A percentile compares a stretch with the other conserved stretches of the same genome.
Conservation (phyloP, 2,329 filamentous ascomycete genomes). For the Neophaeococcomyces aloes region DNA sequence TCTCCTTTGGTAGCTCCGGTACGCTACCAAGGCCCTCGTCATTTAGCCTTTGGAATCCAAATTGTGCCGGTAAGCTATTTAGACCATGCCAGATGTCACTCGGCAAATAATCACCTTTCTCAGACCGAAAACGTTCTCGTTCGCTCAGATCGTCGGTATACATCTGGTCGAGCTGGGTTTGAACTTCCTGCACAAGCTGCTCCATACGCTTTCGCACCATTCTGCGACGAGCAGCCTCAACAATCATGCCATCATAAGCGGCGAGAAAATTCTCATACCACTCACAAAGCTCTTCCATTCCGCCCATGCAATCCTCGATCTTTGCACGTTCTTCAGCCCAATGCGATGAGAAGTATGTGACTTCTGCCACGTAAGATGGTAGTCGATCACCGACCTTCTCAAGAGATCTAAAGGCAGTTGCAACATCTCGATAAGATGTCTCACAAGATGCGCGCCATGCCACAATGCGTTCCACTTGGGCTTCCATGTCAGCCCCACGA, state of each 20-base stretch:
- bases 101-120: constrained; percentile 78
- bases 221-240: constrained; percentile 70
- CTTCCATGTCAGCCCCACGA: constrained; percentile 66
- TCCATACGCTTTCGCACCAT: constrained; percentile 63
- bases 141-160: constrained; percentile 61
- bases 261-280: constrained; percentile 81
- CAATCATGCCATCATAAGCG: constrained; percentile 72
- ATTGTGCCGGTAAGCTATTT: constrained; percentile 32
- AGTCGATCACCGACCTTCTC: constrained; percentile 58
- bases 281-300: constrained; percentile 65
- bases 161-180: constrained; percentile 63
- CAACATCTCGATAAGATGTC: constrained; percentile 43
- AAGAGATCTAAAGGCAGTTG: constrained; percentile 56
- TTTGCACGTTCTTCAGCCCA: constrained; percentile 67
- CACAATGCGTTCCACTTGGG: constrained; percentile 52
- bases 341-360: constrained; percentile 37
- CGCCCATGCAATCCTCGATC: constrained; percentile 58
- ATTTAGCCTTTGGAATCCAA: constrained; percentile 40
- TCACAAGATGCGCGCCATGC: constrained; percentile 51
- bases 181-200: constrained; percentile 64
- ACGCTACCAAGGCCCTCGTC: constrained; percentile 30
- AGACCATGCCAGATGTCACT: constrained; percentile 79
- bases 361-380: constrained; percentile 40
- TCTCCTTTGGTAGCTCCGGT: constrained; percentile 32
- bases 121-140: constrained; percentile 65